Evolutionary conservation across 2,329 filamentous ascomycete genomes (phyloP).

Genomic region (Chaetomiaceae sp.): DNA sequence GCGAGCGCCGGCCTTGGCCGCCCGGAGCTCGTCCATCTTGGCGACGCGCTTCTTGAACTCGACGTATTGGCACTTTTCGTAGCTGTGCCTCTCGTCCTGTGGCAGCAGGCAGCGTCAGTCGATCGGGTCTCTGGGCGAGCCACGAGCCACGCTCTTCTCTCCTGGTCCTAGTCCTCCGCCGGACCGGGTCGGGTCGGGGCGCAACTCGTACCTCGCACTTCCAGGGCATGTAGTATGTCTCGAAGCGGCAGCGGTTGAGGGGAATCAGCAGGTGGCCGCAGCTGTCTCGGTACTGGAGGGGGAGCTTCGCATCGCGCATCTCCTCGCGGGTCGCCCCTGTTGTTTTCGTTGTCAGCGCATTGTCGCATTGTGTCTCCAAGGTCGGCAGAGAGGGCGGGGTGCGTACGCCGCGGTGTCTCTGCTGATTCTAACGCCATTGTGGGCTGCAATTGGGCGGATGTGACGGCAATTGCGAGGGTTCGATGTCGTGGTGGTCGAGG

Average conservation of each 20-base stretch:
- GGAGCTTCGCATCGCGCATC: slow-evolving; percentile 87
- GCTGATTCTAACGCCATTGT: slow-evolving; percentile 24
- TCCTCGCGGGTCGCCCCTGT: slow-evolving; percentile 78
- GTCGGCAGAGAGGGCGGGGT: neutral
- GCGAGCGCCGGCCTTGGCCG: slow-evolving; percentile 74
- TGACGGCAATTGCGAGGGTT: slow-evolving; percentile 24
- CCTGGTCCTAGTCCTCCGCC: neutral
- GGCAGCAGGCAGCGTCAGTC: slow-evolving; percentile 8
- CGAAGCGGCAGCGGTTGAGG: slow-evolving; percentile 87
- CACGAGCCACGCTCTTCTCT: neutral
- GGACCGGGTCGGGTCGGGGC: neutral
- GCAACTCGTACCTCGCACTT: slow-evolving; percentile 74
- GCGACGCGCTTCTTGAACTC: slow-evolving; percentile 98
- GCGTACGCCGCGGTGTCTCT: slow-evolving; percentile 24
- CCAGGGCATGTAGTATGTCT: slow-evolving; percentile 94
- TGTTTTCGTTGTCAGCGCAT: slow-evolving; percentile 9
- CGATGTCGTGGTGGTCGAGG: slow-evolving; percentile 13
- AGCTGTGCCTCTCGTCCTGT: slow-evolving; percentile 91
- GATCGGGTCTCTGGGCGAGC: neutral
- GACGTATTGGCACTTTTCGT: slow-evolving; percentile 98
- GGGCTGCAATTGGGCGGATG: slow-evolving; percentile 26
- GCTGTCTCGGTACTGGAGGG: slow-evolving; percentile 87
- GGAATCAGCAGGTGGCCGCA: slow-evolving; percentile 94
- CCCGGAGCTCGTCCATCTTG: slow-evolving; percentile 96
- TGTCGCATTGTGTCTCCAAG: neutral